Evolutionary conservation across 176 grass and related monocot species (phyloP).

Genomic region (Triticum aestivum): IWGSC_CS_RefSeq_v2.1 NC_057813.1:450264825-450265324

Average conservation of each 20-base stretch:
- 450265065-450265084: constrained; percentile 75
- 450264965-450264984: not conserved
- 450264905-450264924: not conserved
- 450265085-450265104: constrained; percentile 80
- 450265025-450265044: not conserved
- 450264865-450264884: not conserved
- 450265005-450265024: not conserved
- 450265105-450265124: constrained; percentile 58
- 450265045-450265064: constrained; percentile 59
- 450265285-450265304: constrained; percentile 73
- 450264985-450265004: not conserved
- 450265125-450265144: constrained; percentile 30
- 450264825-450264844: constrained; percentile 1
- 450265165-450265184: not conserved
- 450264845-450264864: not conserved
- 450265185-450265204: constrained; percentile 43
- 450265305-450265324: constrained; percentile 47
- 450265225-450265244: constrained; percentile 13
- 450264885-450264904: not conserved
- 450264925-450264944: not conserved
- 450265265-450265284: constrained; percentile 69
- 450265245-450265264: constrained; percentile 44
- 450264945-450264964: not conserved
- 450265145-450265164: not conserved
- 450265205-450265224: constrained; percentile 13